Percentiles rank a stretch among this genome's conserved stretches.
Conservation (phyloP, 805 yeast species). For the Metschnikowia amazonensis region DNA sequence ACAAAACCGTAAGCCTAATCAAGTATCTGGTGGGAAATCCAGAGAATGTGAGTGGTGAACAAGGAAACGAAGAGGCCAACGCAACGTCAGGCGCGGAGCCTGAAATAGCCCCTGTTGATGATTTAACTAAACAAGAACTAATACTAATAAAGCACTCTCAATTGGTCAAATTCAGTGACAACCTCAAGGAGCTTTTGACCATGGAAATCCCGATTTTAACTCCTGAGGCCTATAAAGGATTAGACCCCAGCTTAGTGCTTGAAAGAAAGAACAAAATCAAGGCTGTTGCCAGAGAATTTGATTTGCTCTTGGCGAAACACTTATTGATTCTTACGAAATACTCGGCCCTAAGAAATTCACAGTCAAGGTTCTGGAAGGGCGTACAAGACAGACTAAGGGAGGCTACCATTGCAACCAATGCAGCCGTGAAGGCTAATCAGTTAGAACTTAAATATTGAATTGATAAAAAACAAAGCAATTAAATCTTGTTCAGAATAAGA, state of each 20-base stretch:
- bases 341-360: conserved; percentile 19
- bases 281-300: conserved; percentile 18
- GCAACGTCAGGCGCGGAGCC: not conserved
- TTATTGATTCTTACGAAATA: conserved; percentile 30
- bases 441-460: not conserved
- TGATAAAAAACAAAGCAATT: too few species aligned
- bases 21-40: not conserved
- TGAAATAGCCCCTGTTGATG: not conserved
- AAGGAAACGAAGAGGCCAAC: not conserved
- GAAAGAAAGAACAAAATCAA: conserved; percentile 8
- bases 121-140: conserved; percentile 19
- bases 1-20: not conserved
- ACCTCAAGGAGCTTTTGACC: conserved; percentile 21
- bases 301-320: conserved; percentile 25
- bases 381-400: conserved; percentile 16
- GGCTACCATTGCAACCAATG: not conserved
- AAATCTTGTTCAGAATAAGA: too few species aligned
- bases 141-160: conserved; percentile 22
- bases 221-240: conserved; percentile 3
- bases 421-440: not conserved
- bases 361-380: conserved; percentile 28
- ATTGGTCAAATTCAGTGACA: conserved; percentile 21
- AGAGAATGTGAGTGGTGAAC: not conserved
- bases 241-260: conserved; percentile 1
- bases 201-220: conserved; percentile 19